Evolutionary conservation across 2,329 filamentous ascomycete genomes (phyloP).

Genomic region (Tolypocladium amazonense): DNA sequence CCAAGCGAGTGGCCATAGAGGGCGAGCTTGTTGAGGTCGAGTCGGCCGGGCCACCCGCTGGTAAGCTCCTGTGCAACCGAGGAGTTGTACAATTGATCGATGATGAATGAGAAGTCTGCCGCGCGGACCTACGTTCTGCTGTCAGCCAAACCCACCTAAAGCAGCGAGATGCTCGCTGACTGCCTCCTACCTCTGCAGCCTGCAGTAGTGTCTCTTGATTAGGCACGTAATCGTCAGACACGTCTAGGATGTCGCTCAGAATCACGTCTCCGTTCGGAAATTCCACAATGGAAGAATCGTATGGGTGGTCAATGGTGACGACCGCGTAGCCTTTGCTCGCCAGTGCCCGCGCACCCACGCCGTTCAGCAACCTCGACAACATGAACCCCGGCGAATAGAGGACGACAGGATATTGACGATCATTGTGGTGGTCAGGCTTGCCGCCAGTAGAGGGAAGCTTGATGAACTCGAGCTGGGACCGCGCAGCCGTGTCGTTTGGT

Average conservation of each 20-base stretch:
- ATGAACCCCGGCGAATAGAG: conserved; percentile 32
- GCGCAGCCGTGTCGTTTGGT: neutral
- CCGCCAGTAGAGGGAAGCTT: neutral
- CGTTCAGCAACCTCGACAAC: conserved; percentile 25
- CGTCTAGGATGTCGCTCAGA: conserved; percentile 8
- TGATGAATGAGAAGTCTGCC: conserved; percentile 21
- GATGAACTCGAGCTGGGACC: neutral
- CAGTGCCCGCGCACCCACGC: conserved; percentile 27
- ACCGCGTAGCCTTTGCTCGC: conserved; percentile 32
- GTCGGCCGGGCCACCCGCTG: neutral
- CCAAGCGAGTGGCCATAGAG: conserved; percentile 26
- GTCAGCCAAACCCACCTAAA: neutral
- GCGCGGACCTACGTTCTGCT: conserved; percentile 13
- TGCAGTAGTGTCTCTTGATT: too few relatives aligned
- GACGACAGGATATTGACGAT: conserved; percentile 15
- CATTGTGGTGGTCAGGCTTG: neutral
- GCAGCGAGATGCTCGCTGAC: neutral
- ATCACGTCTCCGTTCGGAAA: conserved; percentile 26
- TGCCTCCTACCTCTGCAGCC: neutral
- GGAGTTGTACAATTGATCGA: conserved; percentile 16
- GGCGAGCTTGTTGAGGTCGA: conserved; percentile 7
- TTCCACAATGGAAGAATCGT: conserved; percentile 29
- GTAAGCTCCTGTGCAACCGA: conserved; percentile 1
- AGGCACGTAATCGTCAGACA: too few relatives aligned
- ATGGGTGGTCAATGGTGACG: conserved; percentile 34